These are phyloP conservation scores for Metschnikowia sp. DNA, from an alignment of 805 yeast genomes.

Conservation along the genomic window DNA sequence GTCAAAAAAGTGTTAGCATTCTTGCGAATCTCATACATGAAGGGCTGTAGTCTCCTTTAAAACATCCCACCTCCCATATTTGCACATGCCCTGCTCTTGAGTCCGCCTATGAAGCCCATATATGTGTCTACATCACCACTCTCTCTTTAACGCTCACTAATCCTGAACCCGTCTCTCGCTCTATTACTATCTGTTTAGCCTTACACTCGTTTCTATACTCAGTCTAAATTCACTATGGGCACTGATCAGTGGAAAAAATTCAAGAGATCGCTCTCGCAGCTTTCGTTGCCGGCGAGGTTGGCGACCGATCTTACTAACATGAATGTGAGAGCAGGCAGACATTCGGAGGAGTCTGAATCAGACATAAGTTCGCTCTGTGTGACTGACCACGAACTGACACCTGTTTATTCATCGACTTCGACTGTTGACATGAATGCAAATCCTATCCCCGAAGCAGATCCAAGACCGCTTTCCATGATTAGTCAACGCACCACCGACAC, in stretches of 20 bases:
- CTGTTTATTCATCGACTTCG: constrained; percentile 4
- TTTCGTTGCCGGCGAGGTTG: constrained; percentile 4
- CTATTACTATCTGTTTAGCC: too few species aligned
- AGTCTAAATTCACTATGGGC: not conserved
- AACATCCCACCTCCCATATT: not conserved
- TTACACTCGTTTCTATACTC: too few species aligned
- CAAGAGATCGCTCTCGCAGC: constrained; percentile 12
- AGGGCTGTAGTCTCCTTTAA: not conserved
- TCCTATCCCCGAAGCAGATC: too few species aligned
- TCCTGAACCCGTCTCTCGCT: too few species aligned
- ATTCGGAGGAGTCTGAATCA: not conserved
- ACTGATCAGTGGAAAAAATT: constrained; percentile 9
- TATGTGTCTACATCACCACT: too few species aligned
- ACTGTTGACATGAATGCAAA: constrained; percentile 2
- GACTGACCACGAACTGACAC: constrained; percentile 4
- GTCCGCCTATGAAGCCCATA: too few species aligned
- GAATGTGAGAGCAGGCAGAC: not conserved
- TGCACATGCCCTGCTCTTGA: not conserved
- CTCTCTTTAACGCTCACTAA: too few species aligned
- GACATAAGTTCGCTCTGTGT: constrained; percentile 1
- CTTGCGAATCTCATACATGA: not conserved
- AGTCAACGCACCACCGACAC: too few species aligned
- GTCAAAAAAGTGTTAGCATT: too few species aligned
- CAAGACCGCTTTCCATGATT: too few species aligned
- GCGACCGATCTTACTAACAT: not conserved